These are phyloP conservation scores for Arthrinium puccinioides DNA, from an alignment of 2,329 filamentous ascomycete genomes.

Conservation along the genomic window DNA sequence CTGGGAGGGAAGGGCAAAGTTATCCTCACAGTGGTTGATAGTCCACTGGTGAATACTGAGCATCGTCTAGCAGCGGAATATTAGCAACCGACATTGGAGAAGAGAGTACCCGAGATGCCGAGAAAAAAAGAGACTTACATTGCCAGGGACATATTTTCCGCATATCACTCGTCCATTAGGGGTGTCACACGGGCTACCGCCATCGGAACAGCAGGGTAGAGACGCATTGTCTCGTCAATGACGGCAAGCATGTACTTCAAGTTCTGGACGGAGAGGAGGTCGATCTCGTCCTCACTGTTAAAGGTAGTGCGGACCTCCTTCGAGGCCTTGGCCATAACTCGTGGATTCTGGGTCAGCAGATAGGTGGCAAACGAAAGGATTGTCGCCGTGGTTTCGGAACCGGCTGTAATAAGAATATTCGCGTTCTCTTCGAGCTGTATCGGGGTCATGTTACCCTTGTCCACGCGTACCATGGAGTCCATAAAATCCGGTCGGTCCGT, in stretches of 20 bases:
- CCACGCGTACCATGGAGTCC: not conserved
- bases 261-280: conserved; percentile 17
- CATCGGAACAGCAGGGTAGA: conserved; percentile 24
- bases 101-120: not conserved
- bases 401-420: conserved; percentile 18
- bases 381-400: conserved; percentile 38
- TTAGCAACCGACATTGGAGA: not conserved
- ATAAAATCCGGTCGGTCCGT: not conserved
- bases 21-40: conserved; percentile 13
- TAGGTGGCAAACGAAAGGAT: conserved; percentile 31
- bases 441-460: conserved; percentile 1
- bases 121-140: conserved; percentile 7
- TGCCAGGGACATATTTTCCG: conserved; percentile 9
- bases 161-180: conserved; percentile 9
- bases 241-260: conserved; percentile 30
- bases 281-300: conserved; percentile 27
- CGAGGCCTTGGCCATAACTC: conserved; percentile 20
- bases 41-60: conserved; percentile 22
- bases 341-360: conserved; percentile 24
- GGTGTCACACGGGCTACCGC: conserved; percentile 10
- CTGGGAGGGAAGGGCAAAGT: not conserved
- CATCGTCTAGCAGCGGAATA: conserved; percentile 6
- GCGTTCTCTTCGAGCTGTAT: conserved; percentile 2
- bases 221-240: conserved; percentile 31
- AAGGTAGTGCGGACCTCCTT: conserved; percentile 31